Conservation (phyloP, 2,329 filamentous ascomycete species). For the Ascochyta fabae region DNA sequence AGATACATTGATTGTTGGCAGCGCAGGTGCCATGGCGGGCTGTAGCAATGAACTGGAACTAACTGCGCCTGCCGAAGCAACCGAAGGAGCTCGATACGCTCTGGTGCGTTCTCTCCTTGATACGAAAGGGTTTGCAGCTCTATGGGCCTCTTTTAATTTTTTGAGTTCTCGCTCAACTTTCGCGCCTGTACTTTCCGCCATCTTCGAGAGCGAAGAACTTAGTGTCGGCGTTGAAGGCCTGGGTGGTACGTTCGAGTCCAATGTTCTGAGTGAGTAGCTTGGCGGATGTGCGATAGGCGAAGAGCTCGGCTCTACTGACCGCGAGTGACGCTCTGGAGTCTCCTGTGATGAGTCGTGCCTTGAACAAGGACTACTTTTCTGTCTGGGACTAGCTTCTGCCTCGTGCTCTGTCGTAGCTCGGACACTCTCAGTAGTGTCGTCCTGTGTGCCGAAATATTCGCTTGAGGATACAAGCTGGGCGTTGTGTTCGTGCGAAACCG, state of each 20-base stretch:
- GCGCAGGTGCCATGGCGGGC: neutral
- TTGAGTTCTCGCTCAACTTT: constrained; percentile 13
- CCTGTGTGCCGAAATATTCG: constrained; percentile 25
- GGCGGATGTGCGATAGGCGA: constrained; percentile 34
- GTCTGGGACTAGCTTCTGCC: neutral
- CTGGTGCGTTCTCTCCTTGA: constrained; percentile 11
- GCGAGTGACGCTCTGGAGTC: constrained; percentile 22
- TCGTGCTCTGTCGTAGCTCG: constrained; percentile 24
- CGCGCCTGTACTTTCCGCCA: constrained; percentile 22
- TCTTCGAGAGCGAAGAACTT: constrained; percentile 19
- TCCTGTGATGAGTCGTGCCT: constrained; percentile 45
- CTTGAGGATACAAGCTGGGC: constrained; percentile 31
- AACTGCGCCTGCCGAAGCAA: neutral
- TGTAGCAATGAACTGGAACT: neutral
- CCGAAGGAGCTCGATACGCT: neutral
- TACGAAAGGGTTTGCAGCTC: constrained; percentile 20
- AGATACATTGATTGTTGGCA: constrained; percentile 2
- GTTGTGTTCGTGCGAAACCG: constrained; percentile 28
- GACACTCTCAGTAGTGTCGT: constrained; percentile 24
- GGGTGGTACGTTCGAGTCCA: constrained; percentile 28
- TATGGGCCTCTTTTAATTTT: constrained; percentile 15
- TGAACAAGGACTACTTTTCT: constrained; percentile 21
- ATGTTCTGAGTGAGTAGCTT: constrained; percentile 28
- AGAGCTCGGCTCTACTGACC: constrained; percentile 14
- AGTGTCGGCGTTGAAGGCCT: constrained; percentile 25